Percentiles rank a stretch among this genome's conserved stretches.
Conservation (phyloP, 2,329 filamentous ascomycete genomes). For the Tolypocladium cylindrosporum region DNA sequence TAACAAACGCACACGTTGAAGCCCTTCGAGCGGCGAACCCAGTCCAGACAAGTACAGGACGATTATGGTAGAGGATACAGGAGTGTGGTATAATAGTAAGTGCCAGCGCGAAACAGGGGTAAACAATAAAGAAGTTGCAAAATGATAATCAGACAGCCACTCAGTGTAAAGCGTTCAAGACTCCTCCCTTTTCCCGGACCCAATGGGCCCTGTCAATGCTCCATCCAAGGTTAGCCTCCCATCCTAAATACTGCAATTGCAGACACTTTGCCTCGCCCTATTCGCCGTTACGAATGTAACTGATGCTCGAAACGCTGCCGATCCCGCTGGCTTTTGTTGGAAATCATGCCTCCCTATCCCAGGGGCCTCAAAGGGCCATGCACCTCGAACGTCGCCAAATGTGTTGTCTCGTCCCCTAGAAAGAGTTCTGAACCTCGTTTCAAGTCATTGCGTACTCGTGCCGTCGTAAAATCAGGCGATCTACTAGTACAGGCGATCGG, state of each 20-base stretch:
- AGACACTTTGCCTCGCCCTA: constrained; percentile 4
- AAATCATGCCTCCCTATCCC: neutral
- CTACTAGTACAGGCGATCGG: constrained; percentile 32
- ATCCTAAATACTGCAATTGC: constrained; percentile 1
- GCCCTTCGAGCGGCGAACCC: neutral
- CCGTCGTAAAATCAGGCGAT: constrained; percentile 5
- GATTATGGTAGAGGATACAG: neutral
- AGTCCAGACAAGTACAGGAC: neutral
- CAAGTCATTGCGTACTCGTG: constrained; percentile 2
- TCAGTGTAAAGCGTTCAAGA: neutral
- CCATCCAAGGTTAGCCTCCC: neutral
- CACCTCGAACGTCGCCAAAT: neutral
- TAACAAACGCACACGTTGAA: neutral
- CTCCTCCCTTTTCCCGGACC: neutral
- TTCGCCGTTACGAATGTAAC: neutral
- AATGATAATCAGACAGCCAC: constrained; percentile 1
- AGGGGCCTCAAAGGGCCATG: neutral
- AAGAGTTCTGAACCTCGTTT: neutral
- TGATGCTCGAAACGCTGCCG: constrained; percentile 2
- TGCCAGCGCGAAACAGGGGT: neutral
- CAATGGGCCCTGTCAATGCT: neutral
- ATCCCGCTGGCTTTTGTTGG: constrained; percentile 1
- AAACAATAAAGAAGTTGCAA: neutral
- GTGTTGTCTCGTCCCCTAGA: neutral
- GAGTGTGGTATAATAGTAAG: constrained; percentile 1